Evolutionary conservation across 257 asterid species (phyloP).

Genomic region (Craterostigma plantagineum): DNA sequence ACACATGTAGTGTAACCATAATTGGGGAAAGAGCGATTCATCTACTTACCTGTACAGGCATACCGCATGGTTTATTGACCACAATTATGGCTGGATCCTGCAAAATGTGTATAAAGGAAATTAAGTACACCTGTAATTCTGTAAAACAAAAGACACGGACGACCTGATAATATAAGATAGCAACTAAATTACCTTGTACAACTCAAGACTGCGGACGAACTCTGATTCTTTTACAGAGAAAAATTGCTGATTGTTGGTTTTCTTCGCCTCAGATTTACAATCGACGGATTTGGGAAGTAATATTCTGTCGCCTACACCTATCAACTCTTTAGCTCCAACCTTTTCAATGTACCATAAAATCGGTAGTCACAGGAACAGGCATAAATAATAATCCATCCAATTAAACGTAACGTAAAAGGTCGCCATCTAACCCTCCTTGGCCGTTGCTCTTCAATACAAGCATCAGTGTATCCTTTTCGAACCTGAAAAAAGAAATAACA

Average conservation of each 20-base stretch:
- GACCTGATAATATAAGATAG: not conserved
- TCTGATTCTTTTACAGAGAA: conserved; percentile 31
- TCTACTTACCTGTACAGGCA: conserved; percentile 79
- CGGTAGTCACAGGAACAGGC: not conserved
- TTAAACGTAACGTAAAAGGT: not conserved
- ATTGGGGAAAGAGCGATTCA: not conserved
- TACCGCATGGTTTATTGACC: conserved; percentile 81
- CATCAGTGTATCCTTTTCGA: conserved; percentile 31
- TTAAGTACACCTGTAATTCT: conserved; percentile 9
- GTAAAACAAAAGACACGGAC: conserved; percentile 2
- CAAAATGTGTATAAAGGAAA: conserved; percentile 2
- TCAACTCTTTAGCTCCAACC: conserved; percentile 68
- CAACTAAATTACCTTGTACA: conserved; percentile 38
- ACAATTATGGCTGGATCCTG: conserved; percentile 68
- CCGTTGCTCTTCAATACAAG: conserved; percentile 18
- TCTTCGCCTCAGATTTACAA: conserved; percentile 19
- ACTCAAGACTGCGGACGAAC: conserved; percentile 42
- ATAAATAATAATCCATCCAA: conserved; percentile 6
- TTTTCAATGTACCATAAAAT: conserved; percentile 9
- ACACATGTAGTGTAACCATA: conserved; percentile 11
- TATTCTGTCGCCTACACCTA: conserved; percentile 52
- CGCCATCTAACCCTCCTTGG: conserved; percentile 37
- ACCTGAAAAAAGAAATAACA: conserved; percentile 28
- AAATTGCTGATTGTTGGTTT: conserved; percentile 14
- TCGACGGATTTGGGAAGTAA: conserved; percentile 62